Percentiles rank a stretch among this genome's conserved stretches.
phyloP scores from a whole-genome alignment of 495 filamentous ascomycete genomes.

The Hapsidospora chrysogenum region DNA sequence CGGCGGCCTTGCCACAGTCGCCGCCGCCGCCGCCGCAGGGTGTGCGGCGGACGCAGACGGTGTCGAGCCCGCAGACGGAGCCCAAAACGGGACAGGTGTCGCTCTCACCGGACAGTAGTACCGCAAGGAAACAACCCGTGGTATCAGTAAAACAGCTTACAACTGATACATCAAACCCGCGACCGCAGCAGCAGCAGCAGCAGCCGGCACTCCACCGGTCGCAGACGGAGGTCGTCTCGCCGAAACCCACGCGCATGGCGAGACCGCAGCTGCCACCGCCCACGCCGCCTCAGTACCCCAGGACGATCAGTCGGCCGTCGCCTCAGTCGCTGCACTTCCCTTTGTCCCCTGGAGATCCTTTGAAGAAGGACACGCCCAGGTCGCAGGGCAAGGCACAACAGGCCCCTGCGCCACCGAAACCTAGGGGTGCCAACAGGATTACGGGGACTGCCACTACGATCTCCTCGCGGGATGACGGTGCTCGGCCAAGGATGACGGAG shows the following conservation, averaged over 20 bases:
- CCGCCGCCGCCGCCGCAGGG: background rate
- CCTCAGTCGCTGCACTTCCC: background rate
- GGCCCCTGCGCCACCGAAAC: conserved; percentile 4
- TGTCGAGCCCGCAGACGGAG: no score
- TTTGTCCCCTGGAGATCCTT: conserved; percentile 1
- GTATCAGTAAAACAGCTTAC: no score
- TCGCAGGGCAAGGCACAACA: background rate
- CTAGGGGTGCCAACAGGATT: background rate
- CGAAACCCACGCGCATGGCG: background rate
- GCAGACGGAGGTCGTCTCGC: background rate
- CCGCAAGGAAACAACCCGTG: no score
- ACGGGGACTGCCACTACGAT: background rate
- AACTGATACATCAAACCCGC: no score
- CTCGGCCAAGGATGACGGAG: background rate
- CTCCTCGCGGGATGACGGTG: background rate
- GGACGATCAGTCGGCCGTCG: background rate
- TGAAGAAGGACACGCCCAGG: background rate
- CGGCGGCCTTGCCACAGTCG: background rate
- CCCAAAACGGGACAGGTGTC: no score
- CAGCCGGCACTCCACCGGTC: background rate
- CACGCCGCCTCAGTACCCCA: conserved; percentile 1
- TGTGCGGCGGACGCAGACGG: no score
- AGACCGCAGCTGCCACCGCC: conserved; percentile 1
- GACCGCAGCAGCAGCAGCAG: background rate
- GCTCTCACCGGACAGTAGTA: no score